A percentile compares a stretch with the other conserved stretches of the same genome.
These are phyloP conservation scores for Kwoniella shandongensis DNA, from an alignment of 768 basidiomycete species.

Conservation along the genomic window DNA sequence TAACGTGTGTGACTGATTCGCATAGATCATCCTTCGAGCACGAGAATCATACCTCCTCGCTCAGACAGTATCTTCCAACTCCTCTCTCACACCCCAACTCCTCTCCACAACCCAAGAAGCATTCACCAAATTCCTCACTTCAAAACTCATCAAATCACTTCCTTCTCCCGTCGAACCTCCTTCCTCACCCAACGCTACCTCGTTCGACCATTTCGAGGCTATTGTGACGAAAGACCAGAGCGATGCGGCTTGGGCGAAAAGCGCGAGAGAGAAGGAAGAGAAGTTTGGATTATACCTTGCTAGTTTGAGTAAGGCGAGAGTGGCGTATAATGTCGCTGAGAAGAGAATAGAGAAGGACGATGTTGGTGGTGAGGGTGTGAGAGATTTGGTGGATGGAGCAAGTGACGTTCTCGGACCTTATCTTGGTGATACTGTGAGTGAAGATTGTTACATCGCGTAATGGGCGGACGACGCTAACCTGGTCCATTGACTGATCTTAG, in stretches of 20 bases:
- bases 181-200: slow-evolving; percentile 54
- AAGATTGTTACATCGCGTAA: background rate
- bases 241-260: slow-evolving; percentile 67
- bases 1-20: no score
- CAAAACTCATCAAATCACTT: slow-evolving; percentile 67
- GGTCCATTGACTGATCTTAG: slow-evolving; percentile 57
- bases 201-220: slow-evolving; percentile 63
- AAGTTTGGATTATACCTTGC: slow-evolving; percentile 88
- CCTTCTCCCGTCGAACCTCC: slow-evolving; percentile 63
- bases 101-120: slow-evolving; percentile 62
- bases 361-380: slow-evolving; percentile 18
- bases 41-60: slow-evolving; percentile 61
- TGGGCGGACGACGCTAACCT: slow-evolving; percentile 3
- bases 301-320: slow-evolving; percentile 64
- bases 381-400: slow-evolving; percentile 66
- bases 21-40: slow-evolving; percentile 87
- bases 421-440: slow-evolving; percentile 39
- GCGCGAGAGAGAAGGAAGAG: slow-evolving; percentile 75
- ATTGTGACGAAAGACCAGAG: slow-evolving; percentile 57
- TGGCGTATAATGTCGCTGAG: slow-evolving; percentile 62
- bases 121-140: slow-evolving; percentile 64
- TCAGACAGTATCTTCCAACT: slow-evolving; percentile 29
- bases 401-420: slow-evolving; percentile 68
- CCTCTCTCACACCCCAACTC: slow-evolving; percentile 61
- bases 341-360: slow-evolving; percentile 55